Conservation (phyloP, 2,329 filamentous ascomycete genomes). For the Penicillium sp. region DNA sequence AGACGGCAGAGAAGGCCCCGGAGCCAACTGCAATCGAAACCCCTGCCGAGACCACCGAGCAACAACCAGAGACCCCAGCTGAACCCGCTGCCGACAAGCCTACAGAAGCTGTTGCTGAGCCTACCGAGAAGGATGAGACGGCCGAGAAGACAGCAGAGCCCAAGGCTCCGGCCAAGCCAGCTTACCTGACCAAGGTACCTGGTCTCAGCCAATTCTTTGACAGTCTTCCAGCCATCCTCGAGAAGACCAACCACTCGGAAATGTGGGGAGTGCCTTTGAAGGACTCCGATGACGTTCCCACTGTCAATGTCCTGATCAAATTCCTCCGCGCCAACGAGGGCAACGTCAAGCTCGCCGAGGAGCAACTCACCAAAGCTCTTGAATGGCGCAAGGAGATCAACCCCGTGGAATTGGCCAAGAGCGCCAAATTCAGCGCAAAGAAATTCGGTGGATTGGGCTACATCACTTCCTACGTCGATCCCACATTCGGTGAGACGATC, state of each 20-base stretch:
- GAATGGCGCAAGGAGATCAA: slow-evolving; percentile 77
- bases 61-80: background rate
- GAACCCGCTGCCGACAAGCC: slow-evolving; percentile 4
- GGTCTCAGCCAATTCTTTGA: slow-evolving; percentile 56
- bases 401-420: slow-evolving; percentile 62
- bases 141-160: slow-evolving; percentile 14
- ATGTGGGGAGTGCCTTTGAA: slow-evolving; percentile 79
- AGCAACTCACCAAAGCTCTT: slow-evolving; percentile 74
- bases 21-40: slow-evolving; percentile 7
- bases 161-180: slow-evolving; percentile 24
- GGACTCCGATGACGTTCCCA: slow-evolving; percentile 59
- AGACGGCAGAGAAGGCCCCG: slow-evolving; percentile 5
- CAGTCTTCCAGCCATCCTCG: slow-evolving; percentile 56
- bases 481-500: slow-evolving; percentile 53
- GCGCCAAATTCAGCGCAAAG: slow-evolving; percentile 57
- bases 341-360: slow-evolving; percentile 67
- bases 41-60: slow-evolving; percentile 4
- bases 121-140: slow-evolving; percentile 13
- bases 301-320: slow-evolving; percentile 83
- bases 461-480: slow-evolving; percentile 64
- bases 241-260: slow-evolving; percentile 62
- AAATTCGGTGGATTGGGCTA: slow-evolving; percentile 80
- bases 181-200: slow-evolving; percentile 34
- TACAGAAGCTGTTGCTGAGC: slow-evolving; percentile 9
- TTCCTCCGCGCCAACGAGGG: slow-evolving; percentile 86